A percentile compares a stretch with the other conserved stretches of the same genome.
Conservation (phyloP, 2,329 filamentous ascomycete genomes). For the Ophiognomonia clavigignenti-juglandacearum region DNA sequence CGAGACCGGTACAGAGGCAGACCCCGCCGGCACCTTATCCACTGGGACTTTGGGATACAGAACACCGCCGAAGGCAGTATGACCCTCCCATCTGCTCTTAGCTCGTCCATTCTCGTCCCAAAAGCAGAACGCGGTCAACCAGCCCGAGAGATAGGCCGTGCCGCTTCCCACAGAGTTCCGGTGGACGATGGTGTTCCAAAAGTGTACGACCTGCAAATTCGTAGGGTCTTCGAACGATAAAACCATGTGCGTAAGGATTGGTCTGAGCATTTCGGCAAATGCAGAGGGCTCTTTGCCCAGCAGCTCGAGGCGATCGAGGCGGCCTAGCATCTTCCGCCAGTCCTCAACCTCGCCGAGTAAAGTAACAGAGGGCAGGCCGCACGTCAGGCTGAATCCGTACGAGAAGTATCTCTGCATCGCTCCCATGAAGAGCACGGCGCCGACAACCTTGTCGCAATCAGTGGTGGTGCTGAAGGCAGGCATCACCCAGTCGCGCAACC, state of each 20-base stretch:
- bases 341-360: conserved; percentile 37
- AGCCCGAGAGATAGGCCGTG: conserved; percentile 3
- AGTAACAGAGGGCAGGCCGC: conserved; percentile 44
- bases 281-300: conserved; percentile 31
- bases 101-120: conserved; percentile 11
- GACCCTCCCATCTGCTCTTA: neutral
- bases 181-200: conserved; percentile 28
- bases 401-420: conserved; percentile 37
- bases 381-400: conserved; percentile 26
- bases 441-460: conserved; percentile 31
- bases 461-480: conserved; percentile 41
- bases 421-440: conserved; percentile 38
- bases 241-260: conserved; percentile 34
- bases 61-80: neutral
- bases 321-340: conserved; percentile 29
- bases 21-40: neutral
- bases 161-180: neutral
- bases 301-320: conserved; percentile 30
- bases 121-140: conserved; percentile 16
- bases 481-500: conserved; percentile 35
- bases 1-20: neutral
- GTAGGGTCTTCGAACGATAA: conserved; percentile 28
- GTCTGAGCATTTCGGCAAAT: conserved; percentile 30
- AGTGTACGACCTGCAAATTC: conserved; percentile 23
- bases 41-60: neutral